phyloP scores from a whole-genome alignment of 2,329 filamentous ascomycete species.

The Penicillium sp. region DNA sequence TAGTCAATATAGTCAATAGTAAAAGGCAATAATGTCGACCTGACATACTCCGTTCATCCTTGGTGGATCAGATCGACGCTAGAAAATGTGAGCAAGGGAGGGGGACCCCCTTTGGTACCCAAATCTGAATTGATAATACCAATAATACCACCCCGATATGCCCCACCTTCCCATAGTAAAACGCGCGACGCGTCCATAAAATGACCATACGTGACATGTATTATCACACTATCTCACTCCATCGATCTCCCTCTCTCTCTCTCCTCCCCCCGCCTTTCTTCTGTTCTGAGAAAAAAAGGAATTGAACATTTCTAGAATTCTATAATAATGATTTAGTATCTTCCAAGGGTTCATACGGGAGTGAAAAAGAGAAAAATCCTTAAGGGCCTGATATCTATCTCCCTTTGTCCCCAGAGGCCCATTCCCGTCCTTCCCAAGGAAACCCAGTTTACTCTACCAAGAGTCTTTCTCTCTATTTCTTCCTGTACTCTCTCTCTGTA shows the following conservation, averaged over 20 bases:
- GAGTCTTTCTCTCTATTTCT: neutral
- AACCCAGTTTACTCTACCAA: neutral
- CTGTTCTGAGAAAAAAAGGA: neutral
- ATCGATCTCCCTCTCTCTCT: slow-evolving; percentile 13
- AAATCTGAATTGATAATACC: slow-evolving; percentile 2
- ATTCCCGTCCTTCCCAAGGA: neutral
- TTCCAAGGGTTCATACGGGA: neutral
- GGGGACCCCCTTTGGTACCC: slow-evolving; percentile 1
- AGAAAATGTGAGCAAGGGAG: slow-evolving; percentile 14
- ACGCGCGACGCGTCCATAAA: slow-evolving; percentile 31
- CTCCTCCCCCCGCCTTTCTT: slow-evolving; percentile 17
- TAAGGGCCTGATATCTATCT: neutral
- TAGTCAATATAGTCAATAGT: slow-evolving; percentile 1
- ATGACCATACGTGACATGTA: slow-evolving; percentile 33
- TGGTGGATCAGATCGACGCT: slow-evolving; percentile 11
- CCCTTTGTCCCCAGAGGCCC: neutral
- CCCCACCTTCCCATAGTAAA: slow-evolving; percentile 3
- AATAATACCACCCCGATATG: neutral
- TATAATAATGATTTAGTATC: slow-evolving; percentile 16
- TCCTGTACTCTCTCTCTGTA: slow-evolving; percentile 5
- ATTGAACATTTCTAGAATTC: slow-evolving; percentile 8
- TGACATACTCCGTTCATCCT: slow-evolving; percentile 6
- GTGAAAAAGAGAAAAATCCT: neutral
- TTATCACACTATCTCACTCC: slow-evolving; percentile 16
- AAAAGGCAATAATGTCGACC: slow-evolving; percentile 3